Percentiles rank a stretch among this genome's conserved stretches.
These are phyloP conservation scores for Falciphora oryzae DNA, from an alignment of 2,329 filamentous ascomycete genomes.

Conservation along the genomic window DNA sequence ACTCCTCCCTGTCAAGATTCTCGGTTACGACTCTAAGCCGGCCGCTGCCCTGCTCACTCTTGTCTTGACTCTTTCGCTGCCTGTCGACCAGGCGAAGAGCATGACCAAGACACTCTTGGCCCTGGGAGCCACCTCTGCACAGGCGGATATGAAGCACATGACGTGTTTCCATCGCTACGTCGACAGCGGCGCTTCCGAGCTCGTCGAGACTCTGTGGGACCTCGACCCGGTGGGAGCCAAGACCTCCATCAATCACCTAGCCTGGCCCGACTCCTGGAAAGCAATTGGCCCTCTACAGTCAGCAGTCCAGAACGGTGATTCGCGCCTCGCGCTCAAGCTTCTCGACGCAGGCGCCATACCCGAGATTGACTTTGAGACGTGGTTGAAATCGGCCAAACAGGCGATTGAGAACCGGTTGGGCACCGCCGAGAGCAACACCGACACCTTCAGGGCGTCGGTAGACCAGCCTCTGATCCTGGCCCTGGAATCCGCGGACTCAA, in stretches of 20 bases:
- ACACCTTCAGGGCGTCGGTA: constrained; percentile 37
- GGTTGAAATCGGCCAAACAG: constrained; percentile 51
- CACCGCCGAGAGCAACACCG: constrained; percentile 41
- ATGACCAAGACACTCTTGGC: constrained; percentile 62
- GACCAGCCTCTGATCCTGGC: constrained; percentile 66
- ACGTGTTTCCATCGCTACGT: constrained; percentile 65
- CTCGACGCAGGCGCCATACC: constrained; percentile 57
- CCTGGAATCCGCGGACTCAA: constrained; percentile 38
- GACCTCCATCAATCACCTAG: constrained; percentile 61
- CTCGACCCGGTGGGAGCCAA: constrained; percentile 56
- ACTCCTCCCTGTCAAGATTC: constrained; percentile 66
- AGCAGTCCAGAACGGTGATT: constrained; percentile 50
- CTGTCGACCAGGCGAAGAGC: constrained; percentile 53
- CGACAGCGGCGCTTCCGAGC: constrained; percentile 38
- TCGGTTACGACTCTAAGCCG: constrained; percentile 41
- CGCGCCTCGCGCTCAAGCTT: constrained; percentile 50
- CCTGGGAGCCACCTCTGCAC: constrained; percentile 66
- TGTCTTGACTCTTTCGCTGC: constrained; percentile 60
- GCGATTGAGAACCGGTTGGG: constrained; percentile 30
- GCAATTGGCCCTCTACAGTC: constrained; percentile 38
- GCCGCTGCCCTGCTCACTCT: constrained; percentile 62
- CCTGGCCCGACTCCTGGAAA: constrained; percentile 31
- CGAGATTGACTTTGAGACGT: constrained; percentile 57
- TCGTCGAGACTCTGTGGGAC: constrained; percentile 45
- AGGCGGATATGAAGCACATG: constrained; percentile 59